phyloP scores from a whole-genome alignment of 208 protist species.

The Trypanosoma rangeli region DNA sequence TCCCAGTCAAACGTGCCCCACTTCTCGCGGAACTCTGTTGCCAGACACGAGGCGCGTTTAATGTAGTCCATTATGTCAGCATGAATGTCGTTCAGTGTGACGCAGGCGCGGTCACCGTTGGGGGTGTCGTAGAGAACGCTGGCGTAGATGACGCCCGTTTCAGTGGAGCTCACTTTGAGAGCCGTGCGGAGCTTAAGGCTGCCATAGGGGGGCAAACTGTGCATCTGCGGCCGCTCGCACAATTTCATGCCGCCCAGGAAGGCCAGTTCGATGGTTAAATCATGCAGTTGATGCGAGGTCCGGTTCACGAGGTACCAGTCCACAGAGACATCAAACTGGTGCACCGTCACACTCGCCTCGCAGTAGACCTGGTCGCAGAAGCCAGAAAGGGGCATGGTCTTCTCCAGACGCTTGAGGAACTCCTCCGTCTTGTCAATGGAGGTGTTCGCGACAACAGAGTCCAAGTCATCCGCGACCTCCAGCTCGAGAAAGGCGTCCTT shows the following conservation, averaged over 20 bases:
- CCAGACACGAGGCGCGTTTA: constrained; percentile 80
- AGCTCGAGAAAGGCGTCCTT: constrained; percentile 62
- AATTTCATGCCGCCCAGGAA: constrained; percentile 97
- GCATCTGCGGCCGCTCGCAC: constrained; percentile 94
- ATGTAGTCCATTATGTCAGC: constrained; percentile 99
- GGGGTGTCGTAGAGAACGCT: constrained; percentile 96
- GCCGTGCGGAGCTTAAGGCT: constrained; percentile 88
- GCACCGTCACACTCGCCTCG: constrained; percentile 96
- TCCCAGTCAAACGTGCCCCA: constrained; percentile 99
- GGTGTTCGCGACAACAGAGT: constrained; percentile 37
- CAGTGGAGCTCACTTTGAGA: constrained; percentile 98
- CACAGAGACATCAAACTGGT: constrained; percentile 98
- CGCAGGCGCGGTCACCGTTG: constrained; percentile 81
- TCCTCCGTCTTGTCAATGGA: constrained; percentile 39
- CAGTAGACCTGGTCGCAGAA: constrained; percentile 97
- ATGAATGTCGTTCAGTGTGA: constrained; percentile 97
- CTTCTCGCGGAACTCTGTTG: constrained; percentile 95
- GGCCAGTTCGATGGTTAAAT: constrained; percentile 96
- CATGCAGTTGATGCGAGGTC: constrained; percentile 92
- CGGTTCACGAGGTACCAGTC: constrained; percentile 95
- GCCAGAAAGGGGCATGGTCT: constrained; percentile 95
- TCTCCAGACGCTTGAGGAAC: constrained; percentile 74
- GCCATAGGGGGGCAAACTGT: constrained; percentile 91
- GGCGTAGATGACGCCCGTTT: constrained; percentile 97
- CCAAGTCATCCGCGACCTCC: constrained; percentile 45